Conservation (phyloP, 2,329 filamentous ascomycete species). For the Diaporthe caulivora region DNA sequence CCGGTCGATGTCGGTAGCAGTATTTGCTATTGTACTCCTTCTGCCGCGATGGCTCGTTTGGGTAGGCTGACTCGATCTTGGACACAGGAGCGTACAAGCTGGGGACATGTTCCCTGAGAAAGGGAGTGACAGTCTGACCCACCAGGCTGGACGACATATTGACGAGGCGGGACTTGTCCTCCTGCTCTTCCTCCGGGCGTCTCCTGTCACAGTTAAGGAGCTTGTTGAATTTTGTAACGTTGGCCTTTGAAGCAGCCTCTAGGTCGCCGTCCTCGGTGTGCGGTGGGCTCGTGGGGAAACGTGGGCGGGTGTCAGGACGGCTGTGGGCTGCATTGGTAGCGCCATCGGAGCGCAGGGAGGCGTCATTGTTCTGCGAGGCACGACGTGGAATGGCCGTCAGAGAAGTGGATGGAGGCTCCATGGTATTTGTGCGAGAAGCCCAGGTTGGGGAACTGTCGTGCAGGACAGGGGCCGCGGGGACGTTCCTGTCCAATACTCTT, state of each 20-base stretch:
- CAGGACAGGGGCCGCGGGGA: constrained; percentile 20
- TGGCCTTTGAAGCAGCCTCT: constrained; percentile 29
- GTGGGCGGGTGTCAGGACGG: constrained; percentile 25
- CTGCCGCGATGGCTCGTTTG: constrained; percentile 53
- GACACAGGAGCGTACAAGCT: constrained; percentile 86
- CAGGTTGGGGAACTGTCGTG: constrained; percentile 25
- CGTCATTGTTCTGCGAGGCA: constrained; percentile 33
- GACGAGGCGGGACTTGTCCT: constrained; percentile 61
- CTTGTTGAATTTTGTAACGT: constrained; percentile 43
- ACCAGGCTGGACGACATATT: constrained; percentile 76
- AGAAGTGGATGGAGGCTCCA: constrained; percentile 37
- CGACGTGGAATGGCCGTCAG: constrained; percentile 34
- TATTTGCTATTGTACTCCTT: constrained; percentile 80
- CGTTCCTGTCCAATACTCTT: constrained; percentile 34
- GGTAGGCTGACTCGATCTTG: constrained; percentile 57
- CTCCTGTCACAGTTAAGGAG: constrained; percentile 63
- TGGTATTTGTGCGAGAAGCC: constrained; percentile 35
- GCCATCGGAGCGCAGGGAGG: constrained; percentile 30
- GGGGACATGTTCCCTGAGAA: constrained; percentile 91
- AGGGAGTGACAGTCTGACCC: constrained; percentile 85
- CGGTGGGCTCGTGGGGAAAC: constrained; percentile 36
- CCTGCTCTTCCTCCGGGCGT: constrained; percentile 62
- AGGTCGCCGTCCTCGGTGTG: constrained; percentile 45
- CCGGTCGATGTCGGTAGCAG: constrained; percentile 95
- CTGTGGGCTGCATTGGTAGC: constrained; percentile 25